Percentiles rank a stretch among this genome's conserved stretches.
Conservation (phyloP, 2,329 filamentous ascomycete species). For the Chaetomium olivaceum region DNA sequence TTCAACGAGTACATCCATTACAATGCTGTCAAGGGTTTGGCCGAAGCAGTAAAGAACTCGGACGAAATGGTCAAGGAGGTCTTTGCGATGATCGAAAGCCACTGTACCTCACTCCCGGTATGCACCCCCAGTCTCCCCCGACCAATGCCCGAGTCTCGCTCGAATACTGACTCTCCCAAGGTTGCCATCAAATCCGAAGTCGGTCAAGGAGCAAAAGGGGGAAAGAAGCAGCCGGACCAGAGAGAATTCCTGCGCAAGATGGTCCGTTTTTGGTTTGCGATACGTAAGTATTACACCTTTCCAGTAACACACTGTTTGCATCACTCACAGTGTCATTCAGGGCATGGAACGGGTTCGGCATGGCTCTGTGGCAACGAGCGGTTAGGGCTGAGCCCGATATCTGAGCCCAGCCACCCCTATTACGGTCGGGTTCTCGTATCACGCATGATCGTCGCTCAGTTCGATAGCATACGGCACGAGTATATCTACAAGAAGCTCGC, state of each 20-base stretch:
- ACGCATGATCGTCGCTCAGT: conserved; percentile 49
- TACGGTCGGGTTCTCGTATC: conserved; percentile 43
- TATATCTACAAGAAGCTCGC: conserved; percentile 41
- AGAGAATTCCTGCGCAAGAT: conserved; percentile 43
- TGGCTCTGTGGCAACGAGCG: conserved; percentile 45
- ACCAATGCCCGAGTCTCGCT: too few species aligned
- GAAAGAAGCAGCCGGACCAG: conserved; percentile 31
- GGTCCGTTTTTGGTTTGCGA: conserved; percentile 50
- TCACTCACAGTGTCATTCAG: conserved; percentile 34
- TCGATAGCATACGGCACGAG: conserved; percentile 46
- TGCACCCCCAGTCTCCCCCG: neutral
- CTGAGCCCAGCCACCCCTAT: conserved; percentile 41
- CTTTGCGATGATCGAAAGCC: conserved; percentile 34
- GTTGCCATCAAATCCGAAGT: neutral
- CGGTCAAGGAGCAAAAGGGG: conserved; percentile 27
- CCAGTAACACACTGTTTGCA: neutral
- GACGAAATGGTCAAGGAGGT: conserved; percentile 37
- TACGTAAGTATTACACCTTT: conserved; percentile 41
- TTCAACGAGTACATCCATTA: conserved; percentile 43
- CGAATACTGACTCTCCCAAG: neutral
- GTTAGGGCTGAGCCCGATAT: conserved; percentile 43
- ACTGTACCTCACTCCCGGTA: conserved; percentile 30
- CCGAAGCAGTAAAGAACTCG: conserved; percentile 31
- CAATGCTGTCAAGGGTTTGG: conserved; percentile 37
- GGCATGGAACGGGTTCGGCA: conserved; percentile 48